Evolutionary conservation across 2,329 filamentous ascomycete genomes (phyloP), one percentile per base, ranked within the genome.

Genomic region (Arthrobotrys iridis): DNA sequence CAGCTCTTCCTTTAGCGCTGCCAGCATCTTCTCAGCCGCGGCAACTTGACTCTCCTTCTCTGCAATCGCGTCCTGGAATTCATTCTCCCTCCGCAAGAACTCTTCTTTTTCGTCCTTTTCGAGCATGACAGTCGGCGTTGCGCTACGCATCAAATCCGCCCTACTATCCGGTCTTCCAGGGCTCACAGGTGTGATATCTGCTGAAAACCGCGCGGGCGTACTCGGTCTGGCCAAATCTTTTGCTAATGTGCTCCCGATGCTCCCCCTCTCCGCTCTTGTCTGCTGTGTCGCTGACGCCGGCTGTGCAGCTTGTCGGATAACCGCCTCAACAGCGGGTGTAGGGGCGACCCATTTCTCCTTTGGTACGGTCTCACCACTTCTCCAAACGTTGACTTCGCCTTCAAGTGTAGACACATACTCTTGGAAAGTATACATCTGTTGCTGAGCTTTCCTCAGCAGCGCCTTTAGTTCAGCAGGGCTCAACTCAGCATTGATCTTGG

Each of bases 61-160:
- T 1, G 95, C 90, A 63, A 99, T 87, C 84, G 98, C 94, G 81
- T 99, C 95, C 82, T 98, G 95, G 43, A 99, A 87, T 82, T 99
- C 95, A 80, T 99, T 99, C 82, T 99, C 95, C 65, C 95, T 89
- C 79, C 93, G 88, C 77, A 99, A 83, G 80, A 98, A 99, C 81
- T 99, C 95, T 80, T 99, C 95, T 75, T 93, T 90, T 83, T 99
- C 95, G 79, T 99, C 95, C 83, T 96, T 97, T 66, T 99, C 95
- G 40, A 92, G 88, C 78, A 97, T 70, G 1, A 75, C 71, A 7
- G 71, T 75, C 18, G 79, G 79, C 7, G 79, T 80, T 50, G 79
- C 77, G 41, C 78, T 79, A 30, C 79, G 60, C 57, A 67, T 68
- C 48, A 79, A 35, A 60, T 79, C 78, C 57, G 77, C 70, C 20